These are phyloP conservation scores for Saturnispora mendoncae DNA, from an alignment of 805 yeast species.

Conservation along the genomic window DNA sequence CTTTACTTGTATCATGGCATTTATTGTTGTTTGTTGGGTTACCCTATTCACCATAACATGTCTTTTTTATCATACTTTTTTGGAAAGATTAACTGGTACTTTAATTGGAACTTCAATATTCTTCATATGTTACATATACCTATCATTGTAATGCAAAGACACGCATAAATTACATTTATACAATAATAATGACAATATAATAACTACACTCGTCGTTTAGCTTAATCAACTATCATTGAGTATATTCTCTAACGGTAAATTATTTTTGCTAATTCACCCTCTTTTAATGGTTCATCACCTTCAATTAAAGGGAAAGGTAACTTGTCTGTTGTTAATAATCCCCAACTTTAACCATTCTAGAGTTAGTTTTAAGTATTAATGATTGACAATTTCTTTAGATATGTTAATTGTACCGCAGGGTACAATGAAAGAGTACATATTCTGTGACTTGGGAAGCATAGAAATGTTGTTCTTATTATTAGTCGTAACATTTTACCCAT, in stretches of 20 bases:
- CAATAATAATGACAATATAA: background rate
- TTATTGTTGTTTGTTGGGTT: constrained; percentile 28
- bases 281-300: constrained; percentile 3
- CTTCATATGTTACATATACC: constrained; percentile 17
- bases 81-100: constrained; percentile 39
- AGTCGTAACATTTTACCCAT: constrained; percentile 5
- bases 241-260: constrained; percentile 8
- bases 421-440: background rate
- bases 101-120: constrained; percentile 32
- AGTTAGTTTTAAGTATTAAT: too few species aligned
- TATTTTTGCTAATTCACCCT: constrained; percentile 9
- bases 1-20: too few species aligned
- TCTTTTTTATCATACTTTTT: constrained; percentile 40
- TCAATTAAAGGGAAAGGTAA: background rate
- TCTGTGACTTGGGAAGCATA: background rate
- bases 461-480: constrained; percentile 1
- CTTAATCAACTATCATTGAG: constrained; percentile 6
- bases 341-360: constrained; percentile 14
- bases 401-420: constrained; percentile 5
- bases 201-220: too few species aligned
- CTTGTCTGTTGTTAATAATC: constrained; percentile 4
- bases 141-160: constrained; percentile 1
- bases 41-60: constrained; percentile 35
- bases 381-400: too few species aligned
- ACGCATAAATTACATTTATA: background rate